Evolutionary conservation across 768 basidiomycete species (phyloP), one percentile per base, ranked within the genome.

Genomic region (Vararia minispora): DNA sequence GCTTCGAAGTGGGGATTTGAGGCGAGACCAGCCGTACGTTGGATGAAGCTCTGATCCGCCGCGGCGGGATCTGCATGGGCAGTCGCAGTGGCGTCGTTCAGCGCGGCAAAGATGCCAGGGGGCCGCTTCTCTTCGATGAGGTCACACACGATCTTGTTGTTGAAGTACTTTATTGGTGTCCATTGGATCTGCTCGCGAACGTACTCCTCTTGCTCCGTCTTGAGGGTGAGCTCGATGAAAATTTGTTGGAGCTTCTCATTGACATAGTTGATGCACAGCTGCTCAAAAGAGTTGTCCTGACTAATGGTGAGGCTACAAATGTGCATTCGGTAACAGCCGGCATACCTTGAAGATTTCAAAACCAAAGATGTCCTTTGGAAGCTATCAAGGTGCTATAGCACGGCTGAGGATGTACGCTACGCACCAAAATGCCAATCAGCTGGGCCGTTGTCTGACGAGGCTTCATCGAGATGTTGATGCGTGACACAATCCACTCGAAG

Each of bases 161-260:
- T 90, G 72, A 92, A 94, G 58, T 94, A 99, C 51, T 97, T 91
- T 71, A 99, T 99, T 0, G 92, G 92, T 0, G 84, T 94, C 95
- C 95, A 99, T 60, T 97, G 88, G 65, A 99, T 99, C 59, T 94
- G 83, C 60, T 99, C 95, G 40, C 87, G 75, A 21, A 97, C 90
- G 53, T 99, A 99, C 62, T 99, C 95, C 57, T 99, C 95, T 59
- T 99, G 95, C 56, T 99, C 95, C 13, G 94, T 91, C 69, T 99
- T 99, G 55, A 99, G 69, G 0, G 95, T 99, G 35, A 99, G 70
- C 59, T 99, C 92, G 52, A 99, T 99, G 64, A 99, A 99, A 53
- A 98, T 99, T 56, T 94, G 94, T 52, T 99, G 94, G 18, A 99
- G 72, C 62, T 99, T 99, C 63, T 99, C 95, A 69, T 99, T 99